Percentiles rank a stretch among this genome's conserved stretches.
These are phyloP conservation scores for Ampelocalamus luodianensis DNA, from an alignment of 176 grass and related monocot genomes.

Conservation along the genomic window DNA sequence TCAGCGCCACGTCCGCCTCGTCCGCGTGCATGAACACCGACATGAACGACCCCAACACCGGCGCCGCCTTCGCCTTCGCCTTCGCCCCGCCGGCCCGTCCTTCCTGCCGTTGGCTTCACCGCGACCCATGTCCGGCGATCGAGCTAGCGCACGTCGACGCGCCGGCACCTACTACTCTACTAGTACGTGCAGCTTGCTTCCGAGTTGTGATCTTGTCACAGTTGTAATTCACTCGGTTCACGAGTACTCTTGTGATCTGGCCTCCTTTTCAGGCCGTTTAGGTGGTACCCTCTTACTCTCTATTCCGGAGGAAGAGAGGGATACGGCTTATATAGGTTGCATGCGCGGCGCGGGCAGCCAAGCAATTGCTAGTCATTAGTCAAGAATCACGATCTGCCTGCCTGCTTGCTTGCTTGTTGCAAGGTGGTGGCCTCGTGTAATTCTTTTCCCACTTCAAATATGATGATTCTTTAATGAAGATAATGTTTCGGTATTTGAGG, in stretches of 20 bases:
- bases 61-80: neutral
- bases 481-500: neutral
- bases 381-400: neutral
- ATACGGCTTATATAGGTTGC: conserved; percentile 25
- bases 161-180: neutral
- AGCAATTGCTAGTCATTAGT: neutral
- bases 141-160: neutral
- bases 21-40: conserved; percentile 94
- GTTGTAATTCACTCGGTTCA: conserved; percentile 12
- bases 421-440: neutral
- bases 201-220: neutral
- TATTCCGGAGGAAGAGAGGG: neutral
- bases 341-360: neutral
- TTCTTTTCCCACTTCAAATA: neutral
- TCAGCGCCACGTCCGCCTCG: conserved; percentile 57
- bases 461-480: neutral
- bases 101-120: neutral
- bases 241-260: neutral
- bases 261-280: conserved; percentile 31
- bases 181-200: neutral
- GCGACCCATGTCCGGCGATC: conserved; percentile 31
- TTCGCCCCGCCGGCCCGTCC: neutral
- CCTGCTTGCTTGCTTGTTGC: neutral
- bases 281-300: conserved; percentile 29
- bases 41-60: conserved; percentile 34